phyloP scores from a whole-genome alignment of 495 filamentous ascomycete species.

The Penicillium pancosmium region DNA sequence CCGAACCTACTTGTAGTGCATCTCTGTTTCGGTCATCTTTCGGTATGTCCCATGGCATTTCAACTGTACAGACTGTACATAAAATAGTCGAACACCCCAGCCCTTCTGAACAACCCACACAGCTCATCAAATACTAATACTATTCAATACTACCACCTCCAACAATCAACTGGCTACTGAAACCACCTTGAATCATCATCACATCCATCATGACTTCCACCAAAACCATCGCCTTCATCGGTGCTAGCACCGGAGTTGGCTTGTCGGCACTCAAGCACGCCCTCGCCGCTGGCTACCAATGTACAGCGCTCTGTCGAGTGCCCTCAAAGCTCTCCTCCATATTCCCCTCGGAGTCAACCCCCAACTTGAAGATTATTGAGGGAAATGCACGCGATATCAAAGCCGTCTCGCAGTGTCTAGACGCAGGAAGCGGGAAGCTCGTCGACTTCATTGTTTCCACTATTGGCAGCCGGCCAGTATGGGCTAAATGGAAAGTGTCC shows the following conservation, averaged over 20 bases:
- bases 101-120: no score
- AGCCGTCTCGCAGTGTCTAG: conserved; percentile 40
- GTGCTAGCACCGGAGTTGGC: conserved; percentile 53
- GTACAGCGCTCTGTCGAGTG: conserved; percentile 58
- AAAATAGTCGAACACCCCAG: no score
- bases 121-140: no score
- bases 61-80: no score
- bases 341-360: conserved; percentile 34
- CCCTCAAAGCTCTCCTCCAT: conserved; percentile 60
- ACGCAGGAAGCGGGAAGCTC: conserved; percentile 24
- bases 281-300: conserved; percentile 53
- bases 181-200: background rate
- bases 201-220: conserved; percentile 17
- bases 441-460: conserved; percentile 36
- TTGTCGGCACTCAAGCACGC: conserved; percentile 49
- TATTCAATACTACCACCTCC: background rate
- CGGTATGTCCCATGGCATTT: background rate
- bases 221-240: conserved; percentile 50
- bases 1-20: background rate
- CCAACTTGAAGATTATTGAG: conserved; percentile 49
- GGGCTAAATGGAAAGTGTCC: conserved; percentile 22
- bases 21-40: background rate
- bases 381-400: conserved; percentile 54
- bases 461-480: conserved; percentile 34
- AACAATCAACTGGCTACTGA: background rate